A percentile compares a stretch with the other conserved stretches of the same genome.
phyloP scores from a whole-genome alignment of 2,329 filamentous ascomycete species.

The Ramularia endophylla region DNA sequence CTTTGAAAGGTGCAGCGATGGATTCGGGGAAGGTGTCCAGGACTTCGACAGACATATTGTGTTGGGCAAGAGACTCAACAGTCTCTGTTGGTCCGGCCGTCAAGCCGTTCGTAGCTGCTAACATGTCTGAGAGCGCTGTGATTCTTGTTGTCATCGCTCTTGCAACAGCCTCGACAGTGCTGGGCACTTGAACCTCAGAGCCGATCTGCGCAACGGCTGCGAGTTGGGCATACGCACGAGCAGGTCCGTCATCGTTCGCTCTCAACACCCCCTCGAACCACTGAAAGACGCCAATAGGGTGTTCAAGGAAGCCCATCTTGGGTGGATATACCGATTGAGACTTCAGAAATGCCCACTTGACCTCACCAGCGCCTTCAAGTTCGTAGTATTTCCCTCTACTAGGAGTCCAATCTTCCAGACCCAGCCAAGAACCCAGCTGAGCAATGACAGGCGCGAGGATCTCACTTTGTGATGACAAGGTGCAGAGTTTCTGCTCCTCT shows the following conservation, averaged over 20 bases:
- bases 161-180: conserved; percentile 8
- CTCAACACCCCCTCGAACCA: conserved; percentile 28
- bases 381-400: conserved; percentile 50
- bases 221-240: conserved; percentile 21
- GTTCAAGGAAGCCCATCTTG: conserved; percentile 18
- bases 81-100: conserved; percentile 13
- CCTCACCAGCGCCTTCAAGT: conserved; percentile 52
- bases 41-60: conserved; percentile 59
- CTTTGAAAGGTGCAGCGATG: conserved; percentile 71
- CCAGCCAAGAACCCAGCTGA: conserved; percentile 77
- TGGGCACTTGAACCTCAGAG: conserved; percentile 1
- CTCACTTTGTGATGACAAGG: conserved; percentile 7
- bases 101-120: conserved; percentile 21
- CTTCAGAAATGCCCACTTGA: conserved; percentile 38
- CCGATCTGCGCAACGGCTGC: conserved; percentile 19
- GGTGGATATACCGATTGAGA: conserved; percentile 7
- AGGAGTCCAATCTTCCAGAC: conserved; percentile 60
- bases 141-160: conserved; percentile 20
- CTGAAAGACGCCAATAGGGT: conserved; percentile 23
- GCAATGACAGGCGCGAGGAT: conserved; percentile 65
- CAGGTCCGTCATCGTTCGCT: background rate
- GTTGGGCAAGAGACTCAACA: conserved; percentile 60
- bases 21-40: conserved; percentile 83
- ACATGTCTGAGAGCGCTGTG: conserved; percentile 18
- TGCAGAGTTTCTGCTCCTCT: conserved; percentile 82